Evolutionary conservation across 352 stramenopile species (phyloP).

Genomic region (Pythium diclinum): DNA sequence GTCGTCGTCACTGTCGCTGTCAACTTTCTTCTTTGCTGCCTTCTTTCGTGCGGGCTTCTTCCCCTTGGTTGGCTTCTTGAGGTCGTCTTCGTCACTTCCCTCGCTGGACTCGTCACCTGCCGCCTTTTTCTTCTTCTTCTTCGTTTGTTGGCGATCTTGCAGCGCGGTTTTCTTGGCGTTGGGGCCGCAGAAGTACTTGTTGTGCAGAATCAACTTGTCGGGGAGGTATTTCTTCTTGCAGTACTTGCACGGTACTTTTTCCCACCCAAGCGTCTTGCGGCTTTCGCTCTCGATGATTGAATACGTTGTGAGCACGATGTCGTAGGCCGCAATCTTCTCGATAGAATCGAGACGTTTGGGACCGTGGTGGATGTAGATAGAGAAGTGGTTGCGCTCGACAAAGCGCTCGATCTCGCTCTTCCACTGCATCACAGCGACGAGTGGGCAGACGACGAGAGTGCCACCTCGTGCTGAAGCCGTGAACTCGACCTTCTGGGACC

Average conservation of each 20-base stretch:
- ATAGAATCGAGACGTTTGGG: constrained; percentile 69
- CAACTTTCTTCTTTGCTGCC: constrained; percentile 36
- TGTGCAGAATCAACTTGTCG: constrained; percentile 92
- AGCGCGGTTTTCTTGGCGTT: constrained; percentile 91
- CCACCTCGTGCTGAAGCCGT: constrained; percentile 44
- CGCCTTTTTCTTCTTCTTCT: constrained; percentile 55
- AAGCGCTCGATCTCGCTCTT: constrained; percentile 92
- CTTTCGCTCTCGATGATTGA: constrained; percentile 93
- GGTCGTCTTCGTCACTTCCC: constrained; percentile 52
- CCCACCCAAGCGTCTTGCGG: constrained; percentile 67
- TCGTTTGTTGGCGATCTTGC: constrained; percentile 85
- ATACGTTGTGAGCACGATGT: constrained; percentile 99
- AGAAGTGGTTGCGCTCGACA: constrained; percentile 88
- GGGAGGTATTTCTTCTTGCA: constrained; percentile 91
- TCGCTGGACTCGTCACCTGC: constrained; percentile 52
- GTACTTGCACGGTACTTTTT: constrained; percentile 92
- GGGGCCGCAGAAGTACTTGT: constrained; percentile 99
- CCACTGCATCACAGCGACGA: constrained; percentile 96
- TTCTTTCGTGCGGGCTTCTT: constrained; percentile 26
- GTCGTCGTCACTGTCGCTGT: constrained; percentile 25
- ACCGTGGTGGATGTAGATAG: constrained; percentile 96
- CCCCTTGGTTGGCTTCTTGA: constrained; percentile 44
- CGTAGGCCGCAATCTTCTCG: constrained; percentile 91
- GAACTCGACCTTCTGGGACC: constrained; percentile 19
- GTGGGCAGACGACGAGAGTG: constrained; percentile 96